These are phyloP conservation scores for Sarocladium strictum DNA, from an alignment of 2,329 filamentous ascomycete species.

Conservation along the genomic window DNA sequence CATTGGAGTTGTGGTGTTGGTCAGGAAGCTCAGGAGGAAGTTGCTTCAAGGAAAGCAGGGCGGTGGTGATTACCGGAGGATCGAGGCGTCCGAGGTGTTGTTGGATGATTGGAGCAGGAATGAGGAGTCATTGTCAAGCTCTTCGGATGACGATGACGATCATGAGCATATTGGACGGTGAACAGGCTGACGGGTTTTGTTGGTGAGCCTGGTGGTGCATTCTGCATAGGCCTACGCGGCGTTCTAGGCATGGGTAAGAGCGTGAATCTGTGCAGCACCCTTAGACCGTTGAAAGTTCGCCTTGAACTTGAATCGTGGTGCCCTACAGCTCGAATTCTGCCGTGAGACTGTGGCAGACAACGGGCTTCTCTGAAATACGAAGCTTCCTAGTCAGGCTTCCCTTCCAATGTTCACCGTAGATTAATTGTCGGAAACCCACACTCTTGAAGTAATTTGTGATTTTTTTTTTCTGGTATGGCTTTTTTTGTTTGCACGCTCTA, in stretches of 20 bases:
- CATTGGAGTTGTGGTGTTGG: background rate
- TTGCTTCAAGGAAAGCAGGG: background rate
- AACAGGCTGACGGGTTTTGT: too few relatives aligned
- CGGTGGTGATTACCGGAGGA: constrained; percentile 4
- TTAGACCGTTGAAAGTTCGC: too few relatives aligned
- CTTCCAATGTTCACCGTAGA: too few relatives aligned
- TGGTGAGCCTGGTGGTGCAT: too few relatives aligned
- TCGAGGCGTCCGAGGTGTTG: background rate
- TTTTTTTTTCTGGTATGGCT: constrained; percentile 3
- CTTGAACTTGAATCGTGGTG: too few relatives aligned
- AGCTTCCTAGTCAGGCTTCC: too few relatives aligned
- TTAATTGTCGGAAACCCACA: background rate
- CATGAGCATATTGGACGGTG: background rate
- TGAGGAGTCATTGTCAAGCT: background rate
- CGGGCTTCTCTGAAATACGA: too few relatives aligned
- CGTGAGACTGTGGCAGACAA: too few relatives aligned
- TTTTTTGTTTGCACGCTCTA: constrained; percentile 8
- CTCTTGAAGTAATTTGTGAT: background rate
- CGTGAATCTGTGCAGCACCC: too few relatives aligned
- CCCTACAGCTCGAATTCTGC: too few relatives aligned
- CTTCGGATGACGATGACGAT: background rate
- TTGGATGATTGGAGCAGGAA: background rate
- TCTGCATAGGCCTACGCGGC: too few relatives aligned
- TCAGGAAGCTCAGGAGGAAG: background rate
- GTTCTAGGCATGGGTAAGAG: too few relatives aligned